These are phyloP conservation scores for Aspergillus asperescens DNA, from an alignment of 495 filamentous ascomycete genomes.

Conservation along the genomic window DNA sequence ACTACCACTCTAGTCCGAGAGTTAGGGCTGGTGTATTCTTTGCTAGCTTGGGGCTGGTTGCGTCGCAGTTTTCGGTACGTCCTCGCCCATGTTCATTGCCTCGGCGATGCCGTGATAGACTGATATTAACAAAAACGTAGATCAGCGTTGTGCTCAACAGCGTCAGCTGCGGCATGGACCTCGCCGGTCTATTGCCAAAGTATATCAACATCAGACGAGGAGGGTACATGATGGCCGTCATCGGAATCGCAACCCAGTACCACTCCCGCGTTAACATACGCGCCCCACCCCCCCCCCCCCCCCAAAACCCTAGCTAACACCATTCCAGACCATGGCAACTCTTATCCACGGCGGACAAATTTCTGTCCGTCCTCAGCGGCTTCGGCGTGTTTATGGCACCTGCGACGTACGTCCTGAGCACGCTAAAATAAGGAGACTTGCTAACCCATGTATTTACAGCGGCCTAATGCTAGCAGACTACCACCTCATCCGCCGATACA, in stretches of 20 bases:
- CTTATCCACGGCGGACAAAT: slow-evolving; percentile 5
- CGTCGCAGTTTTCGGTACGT: slow-evolving; percentile 3
- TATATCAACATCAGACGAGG: slow-evolving; percentile 5
- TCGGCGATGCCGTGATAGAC: not conserved
- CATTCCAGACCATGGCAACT: slow-evolving; percentile 5
- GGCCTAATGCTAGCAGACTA: slow-evolving; percentile 9
- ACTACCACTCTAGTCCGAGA: not conserved
- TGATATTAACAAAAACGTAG: not conserved
- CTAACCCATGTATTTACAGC: not conserved
- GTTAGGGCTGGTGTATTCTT: slow-evolving; percentile 8
- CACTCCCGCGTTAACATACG: too few relatives aligned
- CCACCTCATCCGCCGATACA: not conserved
- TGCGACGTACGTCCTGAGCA: slow-evolving; percentile 4
- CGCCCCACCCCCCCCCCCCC: too few relatives aligned
- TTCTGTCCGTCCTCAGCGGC: slow-evolving; percentile 9
- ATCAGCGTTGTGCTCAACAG: slow-evolving; percentile 4
- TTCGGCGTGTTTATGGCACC: slow-evolving; percentile 11
- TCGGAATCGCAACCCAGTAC: slow-evolving; percentile 7
- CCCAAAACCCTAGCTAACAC: too few relatives aligned
- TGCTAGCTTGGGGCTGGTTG: slow-evolving; percentile 1
- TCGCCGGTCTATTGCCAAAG: slow-evolving; percentile 3
- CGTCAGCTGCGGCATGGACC: slow-evolving; percentile 3
- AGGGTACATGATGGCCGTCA: slow-evolving; percentile 5
- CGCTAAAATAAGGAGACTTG: not conserved
- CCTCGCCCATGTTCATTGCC: not conserved